Evolutionary conservation across 345 rosid species (phyloP).

Genomic region (Geranium brycei): DNA sequence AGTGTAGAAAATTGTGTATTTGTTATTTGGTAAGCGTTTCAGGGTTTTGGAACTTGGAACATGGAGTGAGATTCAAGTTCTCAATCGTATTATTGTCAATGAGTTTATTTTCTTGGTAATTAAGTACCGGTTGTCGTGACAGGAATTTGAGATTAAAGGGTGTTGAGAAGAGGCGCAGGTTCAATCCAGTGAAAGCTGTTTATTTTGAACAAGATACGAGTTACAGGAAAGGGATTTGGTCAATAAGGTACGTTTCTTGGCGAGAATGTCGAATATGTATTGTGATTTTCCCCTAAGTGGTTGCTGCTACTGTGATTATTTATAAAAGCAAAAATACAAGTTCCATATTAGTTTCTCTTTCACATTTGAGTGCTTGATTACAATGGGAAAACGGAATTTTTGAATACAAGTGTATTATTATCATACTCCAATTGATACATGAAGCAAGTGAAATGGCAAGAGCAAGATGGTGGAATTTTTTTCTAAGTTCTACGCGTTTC

Average conservation of each 20-base stretch:
- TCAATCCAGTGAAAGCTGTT: conserved; percentile 1
- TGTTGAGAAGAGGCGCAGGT: conserved; percentile 1
- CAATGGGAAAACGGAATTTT: too few relatives aligned
- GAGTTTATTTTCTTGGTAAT: background rate
- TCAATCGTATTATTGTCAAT: background rate
- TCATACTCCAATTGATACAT: background rate
- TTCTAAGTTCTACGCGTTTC: too few relatives aligned
- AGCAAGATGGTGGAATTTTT: background rate
- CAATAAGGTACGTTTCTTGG: conserved; percentile 6
- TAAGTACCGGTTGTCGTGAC: background rate
- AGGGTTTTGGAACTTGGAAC: background rate
- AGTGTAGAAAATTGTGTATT: background rate
- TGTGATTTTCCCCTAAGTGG: background rate
- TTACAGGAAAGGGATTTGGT: conserved; percentile 12
- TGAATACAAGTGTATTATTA: background rate
- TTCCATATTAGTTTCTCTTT: background rate
- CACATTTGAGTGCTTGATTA: too few relatives aligned
- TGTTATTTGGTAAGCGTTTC: background rate
- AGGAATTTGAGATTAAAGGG: conserved; percentile 5
- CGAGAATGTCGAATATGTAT: background rate
- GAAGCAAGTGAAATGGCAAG: background rate
- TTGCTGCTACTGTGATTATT: too few relatives aligned
- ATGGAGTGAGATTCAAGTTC: background rate
- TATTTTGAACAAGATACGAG: conserved; percentile 3
- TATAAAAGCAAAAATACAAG: background rate